Percentiles rank a stretch among this genome's conserved stretches.
Conservation (phyloP, 2,329 filamentous ascomycete species). For the Xylaria hypoxylon region DNA sequence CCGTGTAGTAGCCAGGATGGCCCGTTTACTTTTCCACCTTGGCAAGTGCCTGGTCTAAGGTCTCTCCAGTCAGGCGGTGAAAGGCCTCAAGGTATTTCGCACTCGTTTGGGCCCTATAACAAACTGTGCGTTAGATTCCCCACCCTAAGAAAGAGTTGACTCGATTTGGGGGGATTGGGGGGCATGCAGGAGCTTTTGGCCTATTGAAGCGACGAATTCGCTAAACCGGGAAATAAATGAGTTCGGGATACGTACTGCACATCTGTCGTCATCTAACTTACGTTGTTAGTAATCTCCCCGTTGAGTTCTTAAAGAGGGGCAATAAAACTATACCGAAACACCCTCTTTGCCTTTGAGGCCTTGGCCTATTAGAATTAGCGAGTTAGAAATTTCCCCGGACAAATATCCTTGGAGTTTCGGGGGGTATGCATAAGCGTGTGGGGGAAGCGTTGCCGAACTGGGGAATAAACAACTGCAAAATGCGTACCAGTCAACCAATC, state of each 20-base stretch:
- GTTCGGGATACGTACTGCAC: constrained; percentile 31
- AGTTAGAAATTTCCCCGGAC: constrained; percentile 2
- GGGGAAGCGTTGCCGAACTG: not conserved
- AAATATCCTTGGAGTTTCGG: not conserved
- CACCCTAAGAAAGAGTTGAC: not conserved
- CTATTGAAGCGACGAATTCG: not conserved
- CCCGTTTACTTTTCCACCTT: constrained; percentile 30
- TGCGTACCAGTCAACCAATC: constrained; percentile 36
- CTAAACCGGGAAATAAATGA: not conserved
- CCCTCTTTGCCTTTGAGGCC: constrained; percentile 81
- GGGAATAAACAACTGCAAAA: not conserved
- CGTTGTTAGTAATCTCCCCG: constrained; percentile 17
- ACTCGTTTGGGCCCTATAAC: constrained; percentile 32
- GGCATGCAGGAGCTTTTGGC: not conserved
- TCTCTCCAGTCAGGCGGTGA: constrained; percentile 36
- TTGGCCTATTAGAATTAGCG: constrained; percentile 62
- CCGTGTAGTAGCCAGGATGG: not conserved
- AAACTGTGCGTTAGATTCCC: constrained; percentile 11
- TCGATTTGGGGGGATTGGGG: not conserved
- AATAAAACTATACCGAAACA: constrained; percentile 56
- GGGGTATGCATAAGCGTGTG: not conserved
- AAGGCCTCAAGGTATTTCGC: constrained; percentile 41
- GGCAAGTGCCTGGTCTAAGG: constrained; percentile 34
- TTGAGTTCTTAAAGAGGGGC: not conserved
- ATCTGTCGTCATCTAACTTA: constrained; percentile 35